A percentile compares a stretch with the other conserved stretches of the same genome.
phyloP scores from a whole-genome alignment of 176 grass and related monocot species.

The Zizania latifolia region DNA sequence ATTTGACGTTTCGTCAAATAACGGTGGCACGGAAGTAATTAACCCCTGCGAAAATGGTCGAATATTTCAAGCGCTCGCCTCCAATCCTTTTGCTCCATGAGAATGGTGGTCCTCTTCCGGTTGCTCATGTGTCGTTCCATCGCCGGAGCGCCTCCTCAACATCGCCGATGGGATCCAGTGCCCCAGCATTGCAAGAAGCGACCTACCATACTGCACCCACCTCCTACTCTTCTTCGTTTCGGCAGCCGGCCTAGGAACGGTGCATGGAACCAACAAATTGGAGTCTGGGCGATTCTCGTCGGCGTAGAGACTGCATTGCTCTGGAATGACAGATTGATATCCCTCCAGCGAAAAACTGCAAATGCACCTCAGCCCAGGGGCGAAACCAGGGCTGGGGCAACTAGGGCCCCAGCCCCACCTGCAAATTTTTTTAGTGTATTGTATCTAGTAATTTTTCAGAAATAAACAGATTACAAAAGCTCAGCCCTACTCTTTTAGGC shows the following conservation, averaged over 20 bases:
- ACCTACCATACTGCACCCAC: slow-evolving; percentile 46
- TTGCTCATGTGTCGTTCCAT: slow-evolving; percentile 55
- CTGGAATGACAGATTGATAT: slow-evolving; percentile 1
- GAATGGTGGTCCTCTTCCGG: slow-evolving; percentile 72
- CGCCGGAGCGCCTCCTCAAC: slow-evolving; percentile 62
- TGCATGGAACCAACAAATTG: slow-evolving; percentile 13
- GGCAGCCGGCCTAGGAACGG: neutral
- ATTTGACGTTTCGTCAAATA: too few relatives aligned
- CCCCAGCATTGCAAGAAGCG: slow-evolving; percentile 54
- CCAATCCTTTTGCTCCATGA: slow-evolving; percentile 91
- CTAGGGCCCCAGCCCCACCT: too few relatives aligned
- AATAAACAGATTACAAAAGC: too few relatives aligned
- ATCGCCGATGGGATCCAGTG: slow-evolving; percentile 39
- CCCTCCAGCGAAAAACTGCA: slow-evolving; percentile 1
- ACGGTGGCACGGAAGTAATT: too few relatives aligned
- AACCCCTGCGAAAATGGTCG: slow-evolving; percentile 62
- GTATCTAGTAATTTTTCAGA: too few relatives aligned
- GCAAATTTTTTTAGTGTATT: too few relatives aligned
- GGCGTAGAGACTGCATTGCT: slow-evolving; percentile 11
- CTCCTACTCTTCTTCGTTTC: slow-evolving; percentile 12
- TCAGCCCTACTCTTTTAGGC: too few relatives aligned
- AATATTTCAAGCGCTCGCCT: slow-evolving; percentile 62
- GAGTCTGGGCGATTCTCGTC: neutral
- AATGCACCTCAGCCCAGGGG: too few relatives aligned
- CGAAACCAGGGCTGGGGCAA: too few relatives aligned